phyloP scores from a whole-genome alignment of 257 asterid genomes.

The Ballota nigra region DNA sequence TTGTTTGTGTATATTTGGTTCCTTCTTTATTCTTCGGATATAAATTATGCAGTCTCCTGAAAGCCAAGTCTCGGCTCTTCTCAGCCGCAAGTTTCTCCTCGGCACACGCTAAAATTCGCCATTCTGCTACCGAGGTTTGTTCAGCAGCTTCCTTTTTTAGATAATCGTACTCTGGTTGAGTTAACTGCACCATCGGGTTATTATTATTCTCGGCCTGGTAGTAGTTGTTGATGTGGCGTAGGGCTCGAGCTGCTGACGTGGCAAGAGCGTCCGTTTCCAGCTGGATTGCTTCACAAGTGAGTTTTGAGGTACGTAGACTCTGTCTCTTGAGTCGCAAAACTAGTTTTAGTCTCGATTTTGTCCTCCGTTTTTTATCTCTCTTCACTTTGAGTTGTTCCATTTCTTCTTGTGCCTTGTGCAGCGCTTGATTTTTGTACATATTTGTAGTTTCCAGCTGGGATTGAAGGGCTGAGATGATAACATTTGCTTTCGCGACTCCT shows the following conservation, averaged over 20 bases:
- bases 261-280: conserved; percentile 47
- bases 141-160: conserved; percentile 38
- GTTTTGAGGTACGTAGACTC: conserved; percentile 48
- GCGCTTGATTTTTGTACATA: conserved; percentile 31
- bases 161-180: conserved; percentile 36
- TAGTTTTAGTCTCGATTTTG: conserved; percentile 34
- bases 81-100: conserved; percentile 52
- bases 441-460: conserved; percentile 35
- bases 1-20: background rate
- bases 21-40: conserved; percentile 14
- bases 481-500: conserved; percentile 22
- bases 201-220: conserved; percentile 9
- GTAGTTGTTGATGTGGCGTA: conserved; percentile 27
- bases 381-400: conserved; percentile 41
- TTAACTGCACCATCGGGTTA: conserved; percentile 33
- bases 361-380: conserved; percentile 42
- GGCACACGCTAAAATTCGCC: conserved; percentile 32
- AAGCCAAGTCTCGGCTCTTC: conserved; percentile 39
- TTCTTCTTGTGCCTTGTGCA: conserved; percentile 41
- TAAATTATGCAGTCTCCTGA: conserved; percentile 34
- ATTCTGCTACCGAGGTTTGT: conserved; percentile 40
- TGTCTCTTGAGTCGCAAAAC: conserved; percentile 43
- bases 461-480: conserved; percentile 34
- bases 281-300: conserved; percentile 42
- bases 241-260: conserved; percentile 50